Evolutionary conservation across 352 stramenopile species (phyloP).

Genomic region (Saprolegnia parasitica): DNA sequence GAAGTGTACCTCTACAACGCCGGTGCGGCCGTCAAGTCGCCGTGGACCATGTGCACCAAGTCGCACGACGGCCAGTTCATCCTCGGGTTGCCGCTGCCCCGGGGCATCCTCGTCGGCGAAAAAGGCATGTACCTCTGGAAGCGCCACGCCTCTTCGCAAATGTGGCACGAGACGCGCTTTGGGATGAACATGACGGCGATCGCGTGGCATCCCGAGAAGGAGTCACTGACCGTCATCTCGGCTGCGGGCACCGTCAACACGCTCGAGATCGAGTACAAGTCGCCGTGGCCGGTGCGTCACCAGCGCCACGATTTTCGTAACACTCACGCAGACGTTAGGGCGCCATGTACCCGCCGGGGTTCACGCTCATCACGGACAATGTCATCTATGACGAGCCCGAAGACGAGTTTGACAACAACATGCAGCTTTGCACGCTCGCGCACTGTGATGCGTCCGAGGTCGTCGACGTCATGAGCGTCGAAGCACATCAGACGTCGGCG

Average conservation of each 20-base stretch:
- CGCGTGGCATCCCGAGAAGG: slow-evolving; percentile 48
- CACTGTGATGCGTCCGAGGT: slow-evolving; percentile 15
- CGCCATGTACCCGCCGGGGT: slow-evolving; percentile 78
- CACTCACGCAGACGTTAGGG: slow-evolving; percentile 14
- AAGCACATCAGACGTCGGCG: slow-evolving; percentile 21
- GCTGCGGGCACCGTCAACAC: slow-evolving; percentile 61
- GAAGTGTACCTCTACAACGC: slow-evolving; percentile 58
- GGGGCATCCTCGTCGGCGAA: slow-evolving; percentile 64
- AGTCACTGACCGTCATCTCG: slow-evolving; percentile 61
- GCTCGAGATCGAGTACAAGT: slow-evolving; percentile 68
- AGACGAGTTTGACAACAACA: slow-evolving; percentile 38
- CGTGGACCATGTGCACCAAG: slow-evolving; percentile 70
- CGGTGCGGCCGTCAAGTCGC: slow-evolving; percentile 53
- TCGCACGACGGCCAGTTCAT: slow-evolving; percentile 61
- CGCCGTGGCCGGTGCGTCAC: slow-evolving; percentile 50
- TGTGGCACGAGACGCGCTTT: slow-evolving; percentile 70
- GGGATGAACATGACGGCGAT: slow-evolving; percentile 65
- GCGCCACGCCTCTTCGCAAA: slow-evolving; percentile 33
- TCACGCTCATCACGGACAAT: slow-evolving; percentile 76
- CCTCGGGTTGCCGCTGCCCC: slow-evolving; percentile 67
- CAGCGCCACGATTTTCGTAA: not conserved
- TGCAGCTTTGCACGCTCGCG: slow-evolving; percentile 30
- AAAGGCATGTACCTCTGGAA: slow-evolving; percentile 79
- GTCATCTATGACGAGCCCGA: slow-evolving; percentile 49
- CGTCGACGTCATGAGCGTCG: slow-evolving; percentile 52